These are phyloP conservation scores for Suillus paluster DNA, from an alignment of 768 basidiomycete species.

Conservation along the genomic window DNA sequence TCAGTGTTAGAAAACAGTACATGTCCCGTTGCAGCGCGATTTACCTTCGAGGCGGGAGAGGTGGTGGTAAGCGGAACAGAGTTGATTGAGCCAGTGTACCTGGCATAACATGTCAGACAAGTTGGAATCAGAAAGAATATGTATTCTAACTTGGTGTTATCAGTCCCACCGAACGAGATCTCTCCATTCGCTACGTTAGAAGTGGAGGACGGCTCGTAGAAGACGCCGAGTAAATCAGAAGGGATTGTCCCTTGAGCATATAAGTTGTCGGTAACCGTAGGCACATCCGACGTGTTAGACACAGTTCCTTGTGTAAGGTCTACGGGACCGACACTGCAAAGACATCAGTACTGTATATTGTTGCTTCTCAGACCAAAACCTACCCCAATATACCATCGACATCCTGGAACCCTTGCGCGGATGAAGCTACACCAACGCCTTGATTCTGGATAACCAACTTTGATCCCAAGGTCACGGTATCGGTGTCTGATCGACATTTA, in stretches of 20 bases:
- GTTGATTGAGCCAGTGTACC: slow-evolving; percentile 34
- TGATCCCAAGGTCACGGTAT: slow-evolving; percentile 45
- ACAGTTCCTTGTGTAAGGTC: slow-evolving; percentile 50
- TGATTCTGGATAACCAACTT: slow-evolving; percentile 47
- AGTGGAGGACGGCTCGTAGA: slow-evolving; percentile 47
- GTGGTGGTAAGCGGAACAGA: slow-evolving; percentile 45
- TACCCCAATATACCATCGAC: slow-evolving; percentile 57
- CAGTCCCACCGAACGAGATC: slow-evolving; percentile 54
- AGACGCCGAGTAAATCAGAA: slow-evolving; percentile 52
- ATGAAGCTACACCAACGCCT: slow-evolving; percentile 47
- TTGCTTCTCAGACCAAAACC: neutral
- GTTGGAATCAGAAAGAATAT: neutral
- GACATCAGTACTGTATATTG: neutral
- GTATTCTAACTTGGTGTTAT: slow-evolving; percentile 42
- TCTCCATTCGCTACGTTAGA: slow-evolving; percentile 48
- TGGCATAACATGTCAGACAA: slow-evolving; percentile 5
- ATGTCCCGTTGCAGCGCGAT: neutral
- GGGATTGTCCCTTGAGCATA: slow-evolving; percentile 49
- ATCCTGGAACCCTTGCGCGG: slow-evolving; percentile 43
- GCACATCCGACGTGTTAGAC: slow-evolving; percentile 36
- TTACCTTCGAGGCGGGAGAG: slow-evolving; percentile 39
- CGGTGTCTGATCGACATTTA: slow-evolving; percentile 38
- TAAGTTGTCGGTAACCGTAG: slow-evolving; percentile 59
- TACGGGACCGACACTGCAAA: slow-evolving; percentile 48
- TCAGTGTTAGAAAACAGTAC: neutral